Percentiles rank a stretch among this genome's conserved stretches.
These are phyloP conservation scores for Termitomyces sp. DNA, from an alignment of 768 basidiomycete species.

Conservation along the genomic window DNA sequence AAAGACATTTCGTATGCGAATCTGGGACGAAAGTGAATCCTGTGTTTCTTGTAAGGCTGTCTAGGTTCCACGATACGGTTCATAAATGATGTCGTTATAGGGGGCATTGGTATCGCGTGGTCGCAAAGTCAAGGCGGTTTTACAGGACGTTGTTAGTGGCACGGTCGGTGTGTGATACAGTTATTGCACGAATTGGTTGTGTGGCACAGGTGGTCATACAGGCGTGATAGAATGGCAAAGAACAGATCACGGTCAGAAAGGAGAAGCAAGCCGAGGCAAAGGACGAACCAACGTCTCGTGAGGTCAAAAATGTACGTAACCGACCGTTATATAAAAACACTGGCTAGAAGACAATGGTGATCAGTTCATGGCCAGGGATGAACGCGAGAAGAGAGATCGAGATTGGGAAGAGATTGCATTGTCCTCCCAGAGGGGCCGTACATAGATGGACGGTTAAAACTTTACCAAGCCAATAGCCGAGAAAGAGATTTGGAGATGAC, in stretches of 20 bases:
- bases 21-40: slow-evolving; percentile 28
- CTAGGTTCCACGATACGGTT: slow-evolving; percentile 34
- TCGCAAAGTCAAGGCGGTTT: slow-evolving; percentile 4
- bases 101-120: slow-evolving; percentile 8
- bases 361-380: slow-evolving; percentile 8
- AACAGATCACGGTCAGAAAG: slow-evolving; percentile 26
- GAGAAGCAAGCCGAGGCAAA: slow-evolving; percentile 7
- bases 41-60: slow-evolving; percentile 40
- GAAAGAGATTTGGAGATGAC: slow-evolving; percentile 1
- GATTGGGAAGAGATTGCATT: slow-evolving; percentile 17
- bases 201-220: slow-evolving; percentile 14
- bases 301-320: slow-evolving; percentile 14
- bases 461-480: slow-evolving; percentile 1
- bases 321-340: slow-evolving; percentile 23
- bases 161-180: slow-evolving; percentile 4
- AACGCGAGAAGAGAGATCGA: slow-evolving; percentile 14
- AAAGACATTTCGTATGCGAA: slow-evolving; percentile 45
- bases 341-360: slow-evolving; percentile 25
- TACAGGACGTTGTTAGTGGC: slow-evolving; percentile 11
- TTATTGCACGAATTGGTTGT: slow-evolving; percentile 6
- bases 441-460: not conserved
- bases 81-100: slow-evolving; percentile 30
- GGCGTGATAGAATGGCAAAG: slow-evolving; percentile 14
- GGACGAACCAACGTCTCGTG: slow-evolving; percentile 23
- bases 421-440: slow-evolving; percentile 14